Base-by-base conservation (phyloP, 1,284 basidiomycete genomes). In the Phlebopus sp. region DNA sequence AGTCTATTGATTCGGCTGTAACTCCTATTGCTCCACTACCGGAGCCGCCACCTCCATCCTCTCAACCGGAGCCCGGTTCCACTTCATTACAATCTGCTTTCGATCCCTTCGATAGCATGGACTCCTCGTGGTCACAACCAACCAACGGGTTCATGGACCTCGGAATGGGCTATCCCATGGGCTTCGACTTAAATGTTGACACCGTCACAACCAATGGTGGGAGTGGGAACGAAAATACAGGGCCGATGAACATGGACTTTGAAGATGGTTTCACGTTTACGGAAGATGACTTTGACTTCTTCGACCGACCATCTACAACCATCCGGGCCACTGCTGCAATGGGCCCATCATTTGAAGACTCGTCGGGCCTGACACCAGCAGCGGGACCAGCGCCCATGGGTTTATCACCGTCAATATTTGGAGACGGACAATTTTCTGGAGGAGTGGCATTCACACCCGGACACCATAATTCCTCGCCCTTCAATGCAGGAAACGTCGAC, bases 211-310 rank as follows among this genome's bases (percentile, higher is more conserved):
- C 62, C 17, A 59, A 60, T 41, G 52, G 59, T 25, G 58, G 63
- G 19, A 59, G 64, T 21, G 60, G 62, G 23, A 63, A 55, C 44
- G 62, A 57, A 41, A 62, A 53, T 38, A 61, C 51, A 35, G 63
- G 42, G 21, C 61, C 50, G 54, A 57, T 55, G 11, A 60, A 67
- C 42, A 75, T 77, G 63, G 79, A 79, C 43, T 77, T 82, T 46
- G 82, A 84, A 37, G 81, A 82, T 32, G 76, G 74, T 1, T 84
- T 90, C 57, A 86, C 83, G 10, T 84, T 90, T 57, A 89, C 87
- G 0, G 86, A 90, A 44, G 86, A 87, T 47, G 87, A 90, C 62
- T 89, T 89, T 60, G 83, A 76, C 59, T 89, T 86, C 62, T 90
- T 87, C 56, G 84, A 88, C 58, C 70, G 71, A 37, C 78, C 78